These are phyloP conservation scores for Russula lepida DNA, from an alignment of 768 basidiomycete genomes.

Conservation along the genomic window DNA sequence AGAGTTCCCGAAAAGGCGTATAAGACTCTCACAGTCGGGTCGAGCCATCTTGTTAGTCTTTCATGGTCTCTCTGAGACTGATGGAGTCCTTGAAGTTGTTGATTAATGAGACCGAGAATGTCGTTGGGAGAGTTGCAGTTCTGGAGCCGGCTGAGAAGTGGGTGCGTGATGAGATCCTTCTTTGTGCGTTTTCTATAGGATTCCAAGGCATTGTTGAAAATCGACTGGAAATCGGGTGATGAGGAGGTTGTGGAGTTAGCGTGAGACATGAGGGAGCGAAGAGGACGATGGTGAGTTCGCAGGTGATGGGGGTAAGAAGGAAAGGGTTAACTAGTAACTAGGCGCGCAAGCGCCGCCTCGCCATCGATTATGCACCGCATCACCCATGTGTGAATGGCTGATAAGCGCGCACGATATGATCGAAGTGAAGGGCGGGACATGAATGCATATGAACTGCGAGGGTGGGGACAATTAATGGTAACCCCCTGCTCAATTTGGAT, in stretches of 20 bases:
- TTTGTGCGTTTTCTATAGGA: not conserved
- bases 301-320: no score
- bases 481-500: no score
- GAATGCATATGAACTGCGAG: no score
- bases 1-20: not conserved
- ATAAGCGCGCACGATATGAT: no score
- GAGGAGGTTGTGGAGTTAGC: not conserved
- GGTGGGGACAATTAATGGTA: no score
- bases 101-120: not conserved
- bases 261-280: not conserved
- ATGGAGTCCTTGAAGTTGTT: not conserved
- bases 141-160: not conserved
- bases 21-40: not conserved
- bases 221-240: not conserved
- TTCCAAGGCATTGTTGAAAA: not conserved
- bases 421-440: no score
- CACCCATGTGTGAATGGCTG: no score
- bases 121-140: not conserved
- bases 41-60: not conserved
- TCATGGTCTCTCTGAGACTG: not conserved
- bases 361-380: no score
- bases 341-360: no score
- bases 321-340: no score
- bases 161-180: not conserved
- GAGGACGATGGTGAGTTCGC: not conserved